Evolutionary conservation across 495 filamentous ascomycete genomes (phyloP).

Genomic region (Aspergillus campestris): DNA sequence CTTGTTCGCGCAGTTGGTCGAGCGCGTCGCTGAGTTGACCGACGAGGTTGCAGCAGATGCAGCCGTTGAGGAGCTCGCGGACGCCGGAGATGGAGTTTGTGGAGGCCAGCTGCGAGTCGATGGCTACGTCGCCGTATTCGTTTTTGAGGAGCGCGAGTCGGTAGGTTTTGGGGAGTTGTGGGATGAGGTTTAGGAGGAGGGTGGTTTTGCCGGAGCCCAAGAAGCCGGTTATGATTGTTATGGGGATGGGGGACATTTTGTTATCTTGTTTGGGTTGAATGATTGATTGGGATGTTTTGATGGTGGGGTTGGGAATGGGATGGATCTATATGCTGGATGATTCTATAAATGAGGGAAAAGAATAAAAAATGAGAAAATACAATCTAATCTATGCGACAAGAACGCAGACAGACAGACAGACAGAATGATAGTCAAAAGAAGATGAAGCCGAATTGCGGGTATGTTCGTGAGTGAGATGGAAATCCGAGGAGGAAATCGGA

Average conservation of each 20-base stretch:
- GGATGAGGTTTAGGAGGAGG: slow-evolving; percentile 79
- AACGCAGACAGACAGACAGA: too few species aligned
- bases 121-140: slow-evolving; percentile 89
- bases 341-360: too few species aligned
- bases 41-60: slow-evolving; percentile 97
- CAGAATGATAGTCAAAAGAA: too few species aligned
- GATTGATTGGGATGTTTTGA: too few species aligned
- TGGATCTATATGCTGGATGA: too few species aligned
- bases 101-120: slow-evolving; percentile 84
- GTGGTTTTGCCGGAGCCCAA: slow-evolving; percentile 93
- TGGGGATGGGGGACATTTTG: slow-evolving; percentile 61
- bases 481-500: too few species aligned
- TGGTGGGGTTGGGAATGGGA: too few species aligned
- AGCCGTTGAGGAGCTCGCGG: slow-evolving; percentile 86
- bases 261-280: not conserved
- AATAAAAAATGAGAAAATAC: too few species aligned
- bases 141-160: slow-evolving; percentile 93
- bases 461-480: too few species aligned
- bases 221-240: slow-evolving; percentile 94
- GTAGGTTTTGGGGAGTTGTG: slow-evolving; percentile 71
- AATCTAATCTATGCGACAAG: too few species aligned
- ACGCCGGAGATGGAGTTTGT: slow-evolving; percentile 79
- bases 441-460: too few species aligned
- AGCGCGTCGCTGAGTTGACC: slow-evolving; percentile 80
- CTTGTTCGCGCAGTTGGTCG: slow-evolving; percentile 51